phyloP scores from a whole-genome alignment of 768 basidiomycete species.

The Saitozyma sp. region DNA sequence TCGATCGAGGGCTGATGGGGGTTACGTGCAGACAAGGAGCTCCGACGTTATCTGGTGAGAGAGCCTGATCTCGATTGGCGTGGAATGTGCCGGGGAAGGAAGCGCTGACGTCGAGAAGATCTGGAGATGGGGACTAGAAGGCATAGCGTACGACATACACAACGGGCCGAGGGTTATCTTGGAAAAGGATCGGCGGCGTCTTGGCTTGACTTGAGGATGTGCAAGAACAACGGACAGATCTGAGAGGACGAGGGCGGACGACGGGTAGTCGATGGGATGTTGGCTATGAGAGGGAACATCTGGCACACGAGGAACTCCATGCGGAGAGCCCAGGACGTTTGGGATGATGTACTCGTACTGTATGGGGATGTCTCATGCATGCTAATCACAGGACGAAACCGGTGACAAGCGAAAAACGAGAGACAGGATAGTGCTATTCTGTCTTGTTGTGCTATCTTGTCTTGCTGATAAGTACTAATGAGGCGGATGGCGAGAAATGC shows the following conservation, averaged over 20 bases:
- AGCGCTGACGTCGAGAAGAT: slow-evolving; percentile 54
- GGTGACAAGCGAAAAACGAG: no score
- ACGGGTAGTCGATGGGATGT: neutral
- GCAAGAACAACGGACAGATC: neutral
- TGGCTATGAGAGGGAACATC: neutral
- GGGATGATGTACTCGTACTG: neutral
- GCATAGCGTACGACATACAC: slow-evolving; percentile 47
- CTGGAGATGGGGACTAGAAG: slow-evolving; percentile 71
- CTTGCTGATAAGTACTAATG: no score
- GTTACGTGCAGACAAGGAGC: slow-evolving; percentile 62
- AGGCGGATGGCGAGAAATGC: no score
- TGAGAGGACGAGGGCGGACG: neutral
- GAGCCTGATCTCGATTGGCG: neutral
- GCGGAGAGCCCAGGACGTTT: neutral
- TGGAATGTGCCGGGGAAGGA: neutral
- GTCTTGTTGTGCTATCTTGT: no score
- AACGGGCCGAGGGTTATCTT: slow-evolving; percentile 28
- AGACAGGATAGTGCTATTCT: no score
- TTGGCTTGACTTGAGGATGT: neutral
- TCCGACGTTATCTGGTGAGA: slow-evolving; percentile 67
- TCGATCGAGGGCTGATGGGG: neutral
- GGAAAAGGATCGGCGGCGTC: slow-evolving; percentile 21
- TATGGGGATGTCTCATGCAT: neutral
- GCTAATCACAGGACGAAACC: no score
- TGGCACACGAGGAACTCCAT: neutral